Conservation (phyloP, 2,329 filamentous ascomycete genomes). For the Neopestalotiopsis sp. region DNA sequence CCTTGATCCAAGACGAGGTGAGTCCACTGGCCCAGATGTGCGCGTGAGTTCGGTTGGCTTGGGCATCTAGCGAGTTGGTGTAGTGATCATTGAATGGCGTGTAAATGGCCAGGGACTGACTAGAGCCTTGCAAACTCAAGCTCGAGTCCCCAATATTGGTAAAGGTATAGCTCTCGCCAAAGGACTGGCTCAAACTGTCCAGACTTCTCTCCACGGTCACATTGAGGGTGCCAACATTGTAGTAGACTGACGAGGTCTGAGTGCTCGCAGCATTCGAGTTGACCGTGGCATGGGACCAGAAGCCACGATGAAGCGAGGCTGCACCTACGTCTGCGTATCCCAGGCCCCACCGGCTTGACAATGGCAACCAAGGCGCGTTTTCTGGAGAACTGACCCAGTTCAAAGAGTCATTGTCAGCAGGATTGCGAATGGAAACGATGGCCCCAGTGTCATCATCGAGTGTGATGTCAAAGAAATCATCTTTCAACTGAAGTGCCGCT, state of each 20-base stretch:
- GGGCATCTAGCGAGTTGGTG: neutral
- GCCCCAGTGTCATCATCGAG: neutral
- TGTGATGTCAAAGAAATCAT: neutral
- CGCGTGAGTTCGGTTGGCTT: neutral
- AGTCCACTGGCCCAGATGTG: neutral
- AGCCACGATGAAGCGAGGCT: neutral
- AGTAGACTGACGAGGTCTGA: neutral
- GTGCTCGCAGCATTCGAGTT: neutral
- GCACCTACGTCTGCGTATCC: neutral
- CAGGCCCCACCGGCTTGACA: neutral
- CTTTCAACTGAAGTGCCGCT: neutral
- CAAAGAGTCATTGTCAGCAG: neutral
- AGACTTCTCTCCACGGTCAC: neutral
- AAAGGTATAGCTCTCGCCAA: neutral
- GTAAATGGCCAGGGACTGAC: neutral
- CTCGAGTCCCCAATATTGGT: neutral
- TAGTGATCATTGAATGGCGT: slow-evolving; percentile 2
- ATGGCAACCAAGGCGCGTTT: neutral
- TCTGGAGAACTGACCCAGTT: neutral
- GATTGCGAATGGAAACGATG: neutral
- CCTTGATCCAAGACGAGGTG: neutral
- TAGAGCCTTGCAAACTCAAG: neutral
- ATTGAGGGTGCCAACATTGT: neutral
- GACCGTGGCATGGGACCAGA: neutral
- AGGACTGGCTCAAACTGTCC: neutral